phyloP scores from a whole-genome alignment of 179 eudicot genomes.

The Silene noctiflora region DNA sequence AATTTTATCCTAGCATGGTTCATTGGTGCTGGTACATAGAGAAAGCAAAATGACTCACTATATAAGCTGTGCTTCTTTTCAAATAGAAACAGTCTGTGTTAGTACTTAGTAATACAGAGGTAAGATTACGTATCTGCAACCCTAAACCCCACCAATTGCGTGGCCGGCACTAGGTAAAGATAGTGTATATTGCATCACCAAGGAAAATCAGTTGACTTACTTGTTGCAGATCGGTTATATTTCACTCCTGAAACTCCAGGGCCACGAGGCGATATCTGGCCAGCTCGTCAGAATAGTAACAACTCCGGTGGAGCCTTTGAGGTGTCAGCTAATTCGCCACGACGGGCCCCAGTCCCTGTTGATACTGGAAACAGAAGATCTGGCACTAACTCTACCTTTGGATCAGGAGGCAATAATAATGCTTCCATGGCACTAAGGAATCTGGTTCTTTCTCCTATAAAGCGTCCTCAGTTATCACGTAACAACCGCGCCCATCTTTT shows the following conservation, averaged over 20 bases:
- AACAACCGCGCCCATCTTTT: constrained; percentile 64
- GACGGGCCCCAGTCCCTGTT: constrained; percentile 40
- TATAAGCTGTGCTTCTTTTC: constrained; percentile 1
- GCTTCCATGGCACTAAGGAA: constrained; percentile 78
- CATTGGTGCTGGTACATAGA: too few species aligned
- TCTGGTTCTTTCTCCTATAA: constrained; percentile 78
- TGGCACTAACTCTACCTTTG: constrained; percentile 43
- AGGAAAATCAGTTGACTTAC: constrained; percentile 77
- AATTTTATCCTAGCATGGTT: constrained; percentile 8
- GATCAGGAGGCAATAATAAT: constrained; percentile 61
- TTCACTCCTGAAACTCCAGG: constrained; percentile 98
- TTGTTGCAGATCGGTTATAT: constrained; percentile 78
- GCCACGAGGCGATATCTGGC: constrained; percentile 81
- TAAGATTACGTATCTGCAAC: too few species aligned
- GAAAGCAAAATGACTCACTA: too few species aligned
- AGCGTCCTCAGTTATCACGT: constrained; percentile 80
- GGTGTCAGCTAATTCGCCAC: constrained; percentile 62
- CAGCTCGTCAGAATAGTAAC: constrained; percentile 66
- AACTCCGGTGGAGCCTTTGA: constrained; percentile 72
- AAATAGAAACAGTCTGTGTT: background rate
- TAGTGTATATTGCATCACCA: constrained; percentile 16
- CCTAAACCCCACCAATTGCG: background rate
- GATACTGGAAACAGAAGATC: constrained; percentile 61
- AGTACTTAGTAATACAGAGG: too few species aligned
- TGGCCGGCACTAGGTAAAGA: background rate